A percentile compares a stretch with the other conserved stretches of the same genome.
Evolutionary conservation across 202 grass and related monocot species (phyloP).

Genomic region (Schoenoplectus triqueter): DNA sequence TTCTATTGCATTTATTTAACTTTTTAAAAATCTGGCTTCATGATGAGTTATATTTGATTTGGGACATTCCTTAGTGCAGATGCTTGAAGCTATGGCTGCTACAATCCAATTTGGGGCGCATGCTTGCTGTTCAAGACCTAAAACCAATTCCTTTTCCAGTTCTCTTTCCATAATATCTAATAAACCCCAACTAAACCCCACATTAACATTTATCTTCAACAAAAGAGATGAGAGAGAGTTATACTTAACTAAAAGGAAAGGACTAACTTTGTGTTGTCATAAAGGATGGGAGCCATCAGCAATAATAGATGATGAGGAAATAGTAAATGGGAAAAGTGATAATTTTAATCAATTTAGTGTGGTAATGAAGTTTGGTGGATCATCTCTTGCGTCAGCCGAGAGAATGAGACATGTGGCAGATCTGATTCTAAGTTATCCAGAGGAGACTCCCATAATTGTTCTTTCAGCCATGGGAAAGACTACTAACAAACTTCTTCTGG

Average conservation of each 20-base stretch:
- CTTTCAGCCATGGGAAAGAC: constrained; percentile 95
- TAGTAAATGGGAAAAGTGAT: neutral
- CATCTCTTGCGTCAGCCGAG: constrained; percentile 68
- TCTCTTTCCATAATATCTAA: constrained; percentile 33
- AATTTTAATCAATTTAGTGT: constrained; percentile 56
- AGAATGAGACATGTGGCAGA: constrained; percentile 84
- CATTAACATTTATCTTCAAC: neutral
- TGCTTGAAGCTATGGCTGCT: constrained; percentile 46
- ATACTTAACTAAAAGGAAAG: constrained; percentile 29
- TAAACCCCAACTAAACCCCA: constrained; percentile 35
- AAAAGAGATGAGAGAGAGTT: constrained; percentile 25
- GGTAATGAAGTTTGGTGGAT: constrained; percentile 94
- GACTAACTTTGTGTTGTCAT: constrained; percentile 54
- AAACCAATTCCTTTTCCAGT: constrained; percentile 40
- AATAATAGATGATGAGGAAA: constrained; percentile 21
- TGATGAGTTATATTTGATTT: neutral
- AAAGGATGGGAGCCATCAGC: constrained; percentile 35
- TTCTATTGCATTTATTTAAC: neutral
- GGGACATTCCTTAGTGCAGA: constrained; percentile 4
- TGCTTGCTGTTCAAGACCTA: constrained; percentile 30
- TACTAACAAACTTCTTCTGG: constrained; percentile 84
- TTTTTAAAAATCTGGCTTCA: neutral
- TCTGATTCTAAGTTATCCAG: constrained; percentile 73
- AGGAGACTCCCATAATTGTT: constrained; percentile 75
- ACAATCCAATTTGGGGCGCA: constrained; percentile 43